Conservation (phyloP, 2,329 filamentous ascomycete genomes). For the Claviceps quebecensis region DNA sequence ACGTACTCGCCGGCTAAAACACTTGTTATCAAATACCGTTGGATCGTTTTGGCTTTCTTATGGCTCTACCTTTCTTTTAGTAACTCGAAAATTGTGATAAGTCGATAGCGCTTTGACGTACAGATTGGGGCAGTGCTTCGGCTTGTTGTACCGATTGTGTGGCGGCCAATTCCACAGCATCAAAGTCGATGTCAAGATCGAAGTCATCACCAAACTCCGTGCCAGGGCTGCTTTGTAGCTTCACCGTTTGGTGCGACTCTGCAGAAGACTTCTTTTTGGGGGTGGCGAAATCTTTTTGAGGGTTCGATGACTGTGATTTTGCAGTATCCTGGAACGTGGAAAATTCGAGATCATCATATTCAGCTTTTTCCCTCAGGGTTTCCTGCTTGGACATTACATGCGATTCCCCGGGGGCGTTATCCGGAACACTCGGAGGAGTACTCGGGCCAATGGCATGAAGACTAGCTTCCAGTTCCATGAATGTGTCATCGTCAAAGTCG, state of each 20-base stretch:
- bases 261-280: conserved; percentile 5
- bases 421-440: conserved; percentile 10
- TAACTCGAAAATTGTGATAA: conserved; percentile 19
- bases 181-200: conserved; percentile 66
- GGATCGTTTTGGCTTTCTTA: conserved; percentile 59
- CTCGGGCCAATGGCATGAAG: conserved; percentile 13
- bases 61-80: conserved; percentile 57
- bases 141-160: conserved; percentile 44
- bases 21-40: conserved; percentile 71
- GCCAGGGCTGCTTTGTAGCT: conserved; percentile 9
- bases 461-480: conserved; percentile 39
- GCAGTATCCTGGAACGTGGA: conserved; percentile 37
- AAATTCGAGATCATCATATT: conserved; percentile 54
- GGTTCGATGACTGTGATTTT: conserved; percentile 8
- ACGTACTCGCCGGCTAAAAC: conserved; percentile 56
- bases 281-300: conserved; percentile 2
- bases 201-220: conserved; percentile 29
- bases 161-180: conserved; percentile 58
- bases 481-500: conserved; percentile 45
- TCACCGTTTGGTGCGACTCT: neutral
- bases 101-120: conserved; percentile 19
- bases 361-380: conserved; percentile 13
- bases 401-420: conserved; percentile 15
- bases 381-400: neutral
- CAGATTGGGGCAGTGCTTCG: conserved; percentile 16